phyloP scores from a whole-genome alignment of 208 protist genomes.

The Leishmania arabica region DNA sequence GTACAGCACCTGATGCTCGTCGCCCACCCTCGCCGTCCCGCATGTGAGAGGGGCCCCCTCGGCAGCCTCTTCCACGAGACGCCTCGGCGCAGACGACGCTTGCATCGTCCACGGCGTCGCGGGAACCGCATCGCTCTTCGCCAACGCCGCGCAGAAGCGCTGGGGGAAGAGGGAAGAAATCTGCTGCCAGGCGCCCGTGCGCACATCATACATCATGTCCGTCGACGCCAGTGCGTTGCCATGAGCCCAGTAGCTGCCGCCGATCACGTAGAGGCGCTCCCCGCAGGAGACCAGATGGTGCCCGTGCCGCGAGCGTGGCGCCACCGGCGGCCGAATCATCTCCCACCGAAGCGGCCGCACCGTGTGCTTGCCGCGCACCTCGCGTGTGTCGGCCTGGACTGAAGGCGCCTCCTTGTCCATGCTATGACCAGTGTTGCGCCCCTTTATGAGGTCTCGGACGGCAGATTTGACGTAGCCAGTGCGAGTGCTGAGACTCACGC shows the following conservation, averaged over 20 bases:
- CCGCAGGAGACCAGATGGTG: slow-evolving; percentile 56
- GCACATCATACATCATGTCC: slow-evolving; percentile 48
- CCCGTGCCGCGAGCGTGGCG: slow-evolving; percentile 53
- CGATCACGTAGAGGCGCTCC: slow-evolving; percentile 47
- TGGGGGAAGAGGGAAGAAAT: slow-evolving; percentile 38
- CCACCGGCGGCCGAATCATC: slow-evolving; percentile 25
- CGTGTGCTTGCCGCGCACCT: slow-evolving; percentile 36
- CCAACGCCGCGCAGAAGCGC: slow-evolving; percentile 48
- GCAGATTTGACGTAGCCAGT: slow-evolving; percentile 1
- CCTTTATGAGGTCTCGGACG: slow-evolving; percentile 13
- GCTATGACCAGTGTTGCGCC: background rate
- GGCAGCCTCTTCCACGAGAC: background rate
- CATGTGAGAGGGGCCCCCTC: background rate
- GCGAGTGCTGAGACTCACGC: slow-evolving; percentile 12
- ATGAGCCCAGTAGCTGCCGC: slow-evolving; percentile 65
- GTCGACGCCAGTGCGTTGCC: slow-evolving; percentile 43
- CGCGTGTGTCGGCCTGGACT: slow-evolving; percentile 5
- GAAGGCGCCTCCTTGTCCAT: slow-evolving; percentile 23
- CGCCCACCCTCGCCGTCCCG: background rate
- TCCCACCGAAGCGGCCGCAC: slow-evolving; percentile 44
- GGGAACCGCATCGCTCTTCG: slow-evolving; percentile 30
- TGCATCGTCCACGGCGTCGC: background rate
- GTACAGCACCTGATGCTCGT: slow-evolving; percentile 33
- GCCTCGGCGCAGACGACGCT: background rate
- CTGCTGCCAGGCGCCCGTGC: slow-evolving; percentile 37